Conservation (phyloP, 768 basidiomycete genomes). For the Sporobolomyces pararoseus region DNA sequence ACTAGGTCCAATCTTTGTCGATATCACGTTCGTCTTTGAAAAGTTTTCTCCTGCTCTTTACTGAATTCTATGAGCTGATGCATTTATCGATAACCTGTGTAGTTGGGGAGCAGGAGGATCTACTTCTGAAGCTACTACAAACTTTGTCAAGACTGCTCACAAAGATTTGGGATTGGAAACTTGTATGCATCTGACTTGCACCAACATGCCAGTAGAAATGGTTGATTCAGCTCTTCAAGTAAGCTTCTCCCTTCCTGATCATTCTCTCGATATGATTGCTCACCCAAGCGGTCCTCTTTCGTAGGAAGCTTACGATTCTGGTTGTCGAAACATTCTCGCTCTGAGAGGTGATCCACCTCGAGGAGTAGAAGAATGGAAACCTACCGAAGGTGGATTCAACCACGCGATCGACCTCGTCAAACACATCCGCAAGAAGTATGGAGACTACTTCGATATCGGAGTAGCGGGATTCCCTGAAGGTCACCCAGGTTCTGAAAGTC, state of each 20-base stretch:
- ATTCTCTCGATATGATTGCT: not conserved
- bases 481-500: conserved; percentile 54
- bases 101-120: conserved; percentile 98
- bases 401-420: conserved; percentile 82
- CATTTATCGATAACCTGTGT: conserved; percentile 48
- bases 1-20: conserved; percentile 93
- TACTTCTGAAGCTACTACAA: conserved; percentile 80
- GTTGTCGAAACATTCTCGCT: conserved; percentile 85
- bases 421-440: conserved; percentile 81
- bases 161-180: conserved; percentile 82
- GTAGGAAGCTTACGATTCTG: conserved; percentile 64
- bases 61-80: not conserved
- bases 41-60: conserved; percentile 31
- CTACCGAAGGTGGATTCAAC: conserved; percentile 74
- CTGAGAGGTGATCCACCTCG: conserved; percentile 91
- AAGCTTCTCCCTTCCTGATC: not conserved
- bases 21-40: conserved; percentile 87
- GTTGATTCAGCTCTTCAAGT: conserved; percentile 84
- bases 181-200: conserved; percentile 99
- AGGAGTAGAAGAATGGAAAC: conserved; percentile 86
- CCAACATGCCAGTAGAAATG: conserved; percentile 94
- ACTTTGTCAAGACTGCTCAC: conserved; percentile 74
- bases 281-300: not conserved
- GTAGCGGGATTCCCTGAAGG: conserved; percentile 79
- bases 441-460: conserved; percentile 83